A percentile compares a stretch with the other conserved stretches of the same genome.
Evolutionary conservation across 768 basidiomycete genomes (phyloP).

Genomic region (Suillus americanus): DNA sequence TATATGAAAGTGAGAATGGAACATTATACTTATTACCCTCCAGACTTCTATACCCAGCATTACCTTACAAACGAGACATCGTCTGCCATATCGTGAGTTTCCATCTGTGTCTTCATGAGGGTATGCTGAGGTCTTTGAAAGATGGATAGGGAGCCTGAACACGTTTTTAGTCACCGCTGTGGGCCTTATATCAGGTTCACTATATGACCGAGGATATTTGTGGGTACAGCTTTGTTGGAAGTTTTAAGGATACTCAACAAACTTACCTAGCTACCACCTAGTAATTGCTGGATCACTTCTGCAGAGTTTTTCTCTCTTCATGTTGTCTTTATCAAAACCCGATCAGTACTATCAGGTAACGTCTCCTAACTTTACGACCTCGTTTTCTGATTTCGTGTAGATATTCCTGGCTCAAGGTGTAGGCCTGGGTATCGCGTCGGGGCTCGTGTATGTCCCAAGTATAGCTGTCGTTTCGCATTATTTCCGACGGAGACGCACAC

Average conservation of each 20-base stretch:
- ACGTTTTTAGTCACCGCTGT: constrained; percentile 43
- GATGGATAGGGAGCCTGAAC: constrained; percentile 51
- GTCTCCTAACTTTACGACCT: background rate
- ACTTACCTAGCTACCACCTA: constrained; percentile 37
- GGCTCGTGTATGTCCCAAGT: constrained; percentile 43
- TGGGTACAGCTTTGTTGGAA: constrained; percentile 20
- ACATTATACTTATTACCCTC: background rate
- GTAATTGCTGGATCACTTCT: constrained; percentile 45
- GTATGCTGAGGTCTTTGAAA: constrained; percentile 14
- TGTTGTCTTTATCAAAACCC: constrained; percentile 42
- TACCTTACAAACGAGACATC: constrained; percentile 37
- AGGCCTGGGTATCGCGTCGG: constrained; percentile 40
- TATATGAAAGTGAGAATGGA: background rate
- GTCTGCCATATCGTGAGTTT: constrained; percentile 40
- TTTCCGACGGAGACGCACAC: constrained; percentile 35
- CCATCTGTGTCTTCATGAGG: background rate
- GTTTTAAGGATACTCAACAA: background rate
- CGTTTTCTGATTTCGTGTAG: constrained; percentile 17
- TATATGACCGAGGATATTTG: constrained; percentile 57
- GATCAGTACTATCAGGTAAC: constrained; percentile 39
- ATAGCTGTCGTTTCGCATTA: constrained; percentile 41
- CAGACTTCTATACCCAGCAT: constrained; percentile 40
- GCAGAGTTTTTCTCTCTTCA: constrained; percentile 41
- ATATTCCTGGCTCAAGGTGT: constrained; percentile 21
- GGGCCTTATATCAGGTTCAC: constrained; percentile 46